Evolutionary conservation across 305 asterid genomes (phyloP).

Genomic region (Euphrasia arctica): DNA sequence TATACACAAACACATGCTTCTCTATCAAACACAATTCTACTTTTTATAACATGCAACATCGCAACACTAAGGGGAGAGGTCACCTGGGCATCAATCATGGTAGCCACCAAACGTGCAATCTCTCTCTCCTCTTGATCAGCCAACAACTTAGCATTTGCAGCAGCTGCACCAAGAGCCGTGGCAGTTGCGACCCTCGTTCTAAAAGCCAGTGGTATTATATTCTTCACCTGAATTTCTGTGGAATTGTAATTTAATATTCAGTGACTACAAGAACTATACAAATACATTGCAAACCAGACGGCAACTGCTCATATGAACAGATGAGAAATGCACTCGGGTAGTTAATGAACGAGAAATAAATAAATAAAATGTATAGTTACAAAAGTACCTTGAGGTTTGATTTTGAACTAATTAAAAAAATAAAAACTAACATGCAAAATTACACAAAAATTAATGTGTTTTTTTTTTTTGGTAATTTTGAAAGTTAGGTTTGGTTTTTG

Average conservation of each 20-base stretch:
- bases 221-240: constrained; percentile 45
- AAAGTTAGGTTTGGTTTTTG: background rate
- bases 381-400: background rate
- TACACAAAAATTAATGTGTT: too few relatives aligned
- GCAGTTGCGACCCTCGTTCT: constrained; percentile 87
- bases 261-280: constrained; percentile 6
- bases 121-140: constrained; percentile 93
- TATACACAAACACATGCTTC: too few relatives aligned
- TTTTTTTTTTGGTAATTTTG: background rate
- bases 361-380: background rate
- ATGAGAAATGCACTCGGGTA: constrained; percentile 5
- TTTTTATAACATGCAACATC: background rate
- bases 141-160: constrained; percentile 85
- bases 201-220: constrained; percentile 59
- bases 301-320: background rate
- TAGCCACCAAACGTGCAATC: constrained; percentile 67
- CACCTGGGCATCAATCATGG: constrained; percentile 76
- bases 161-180: constrained; percentile 85
- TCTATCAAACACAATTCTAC: background rate
- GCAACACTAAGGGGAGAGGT: constrained; percentile 8
- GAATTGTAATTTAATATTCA: constrained; percentile 18
- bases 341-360: constrained; percentile 18
- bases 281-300: background rate
- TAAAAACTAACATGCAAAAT: too few relatives aligned
- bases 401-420: too few relatives aligned